Evolutionary conservation across 768 basidiomycete genomes (phyloP).

Genomic region (Sistotremastrum niveocremeum): DNA sequence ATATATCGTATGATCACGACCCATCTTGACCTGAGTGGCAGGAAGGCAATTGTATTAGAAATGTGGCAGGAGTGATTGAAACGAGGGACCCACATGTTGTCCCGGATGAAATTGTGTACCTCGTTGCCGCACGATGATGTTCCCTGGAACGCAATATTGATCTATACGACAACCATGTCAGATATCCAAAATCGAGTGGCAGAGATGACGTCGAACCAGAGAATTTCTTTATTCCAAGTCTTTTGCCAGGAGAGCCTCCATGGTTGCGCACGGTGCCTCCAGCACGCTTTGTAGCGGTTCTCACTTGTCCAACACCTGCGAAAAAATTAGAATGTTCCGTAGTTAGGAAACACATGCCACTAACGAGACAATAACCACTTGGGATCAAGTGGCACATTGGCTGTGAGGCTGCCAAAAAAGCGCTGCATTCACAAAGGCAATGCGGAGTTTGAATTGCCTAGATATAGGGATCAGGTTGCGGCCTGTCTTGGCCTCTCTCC

Average conservation of each 20-base stretch:
- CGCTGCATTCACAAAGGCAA: too few species aligned
- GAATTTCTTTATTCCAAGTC: conserved; percentile 92
- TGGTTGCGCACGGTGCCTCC: conserved; percentile 92
- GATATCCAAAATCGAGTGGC: background rate
- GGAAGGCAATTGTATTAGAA: conserved; percentile 3
- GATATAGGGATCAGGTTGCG: too few species aligned
- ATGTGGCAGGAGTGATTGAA: conserved; percentile 1
- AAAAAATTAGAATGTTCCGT: background rate
- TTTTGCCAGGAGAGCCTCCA: conserved; percentile 83
- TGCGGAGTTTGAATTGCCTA: too few species aligned
- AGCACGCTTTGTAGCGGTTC: conserved; percentile 93
- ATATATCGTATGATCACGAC: conserved; percentile 90
- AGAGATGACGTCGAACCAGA: conserved; percentile 44
- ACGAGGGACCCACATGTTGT: conserved; percentile 55
- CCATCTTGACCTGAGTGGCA: conserved; percentile 64
- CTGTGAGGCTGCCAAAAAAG: too few species aligned
- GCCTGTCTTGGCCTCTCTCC: background rate
- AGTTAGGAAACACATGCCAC: too few species aligned
- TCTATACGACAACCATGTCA: conserved; percentile 32
- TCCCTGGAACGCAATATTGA: conserved; percentile 83
- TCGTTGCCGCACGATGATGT: conserved; percentile 92
- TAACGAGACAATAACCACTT: too few species aligned
- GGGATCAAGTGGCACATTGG: too few species aligned
- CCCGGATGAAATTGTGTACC: conserved; percentile 90
- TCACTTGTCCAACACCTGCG: conserved; percentile 49